Evolutionary conservation across 2,329 filamentous ascomycete species (phyloP), one percentile per base, ranked within the genome.

Genomic region (Ophiocordyceps camponoti-rufipedis): DNA sequence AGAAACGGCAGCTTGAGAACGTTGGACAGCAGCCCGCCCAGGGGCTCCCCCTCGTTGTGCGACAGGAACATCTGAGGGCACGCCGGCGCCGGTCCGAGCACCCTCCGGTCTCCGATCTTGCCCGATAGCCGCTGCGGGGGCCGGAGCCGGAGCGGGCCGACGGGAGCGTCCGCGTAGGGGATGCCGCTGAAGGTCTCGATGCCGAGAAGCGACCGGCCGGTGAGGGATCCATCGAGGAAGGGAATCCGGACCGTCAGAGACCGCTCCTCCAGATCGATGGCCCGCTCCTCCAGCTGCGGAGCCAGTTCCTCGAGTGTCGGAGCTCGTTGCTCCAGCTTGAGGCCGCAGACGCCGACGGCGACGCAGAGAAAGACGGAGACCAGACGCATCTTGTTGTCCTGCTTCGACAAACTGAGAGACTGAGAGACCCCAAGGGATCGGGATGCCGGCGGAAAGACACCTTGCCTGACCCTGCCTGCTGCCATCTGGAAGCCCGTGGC

Each of bases 31-130:
- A 75, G 58, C 8, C 68, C 56, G 1, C 61, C 51, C 1, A 73
- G 55, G n/a, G 66, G 47, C 35, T 63, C 61, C 8, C 58, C 55
- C 0, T 57, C 55, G 19, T 62, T 67, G 8, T 70, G 66, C 12
- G 74, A 75, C 50, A 80, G 68, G 50, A 73, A 68, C 63, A 87
- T 80, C 55, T 88, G 83, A 1, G 85, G 83, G 52, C 84, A 91
- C 9, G 80, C 70, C 9, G 68, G 70, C 0, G 79, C 70, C 16
- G 59, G 53, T 0, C 69, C 70, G 0, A 73, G 78, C 0, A 78
- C 80, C 38, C 76, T 68, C 35, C 82, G 66, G 0, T 67, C 78
- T 1, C 80, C 82, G 1, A 84, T 59, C 0, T 68, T 53, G 5
- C 65, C 61, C 7, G 68, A 74, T 14, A 84, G 62, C 29, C 50